phyloP scores from a whole-genome alignment of 441 rosid species.

The Eutrema salsugineum region DNA sequence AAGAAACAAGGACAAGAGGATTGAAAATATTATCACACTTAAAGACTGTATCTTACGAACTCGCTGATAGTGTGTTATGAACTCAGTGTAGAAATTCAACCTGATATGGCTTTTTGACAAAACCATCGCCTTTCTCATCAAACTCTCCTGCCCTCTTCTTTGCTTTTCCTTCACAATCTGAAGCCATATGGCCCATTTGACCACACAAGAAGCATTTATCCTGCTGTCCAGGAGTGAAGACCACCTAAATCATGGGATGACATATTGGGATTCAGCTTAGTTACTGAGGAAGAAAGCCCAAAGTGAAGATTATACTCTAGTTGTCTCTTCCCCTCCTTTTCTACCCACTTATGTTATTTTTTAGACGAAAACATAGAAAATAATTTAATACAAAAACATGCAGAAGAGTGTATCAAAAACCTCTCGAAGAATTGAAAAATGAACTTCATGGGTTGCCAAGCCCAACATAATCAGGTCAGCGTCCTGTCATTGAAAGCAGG shows the following conservation, averaged over 20 bases:
- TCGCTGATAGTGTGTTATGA: background rate
- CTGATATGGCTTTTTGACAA: constrained; percentile 90
- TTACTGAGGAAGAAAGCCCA: background rate
- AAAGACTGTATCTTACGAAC: background rate
- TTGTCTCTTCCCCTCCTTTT: background rate
- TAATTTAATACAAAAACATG: background rate
- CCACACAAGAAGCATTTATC: constrained; percentile 96
- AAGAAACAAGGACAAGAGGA: background rate
- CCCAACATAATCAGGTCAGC: constrained; percentile 98
- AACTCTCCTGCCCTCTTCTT: constrained; percentile 89
- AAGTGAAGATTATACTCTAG: background rate
- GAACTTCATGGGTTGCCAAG: constrained; percentile 95
- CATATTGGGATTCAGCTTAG: background rate
- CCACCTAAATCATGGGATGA: constrained; percentile 47
- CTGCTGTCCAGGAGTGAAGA: constrained; percentile 85
- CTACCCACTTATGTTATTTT: background rate
- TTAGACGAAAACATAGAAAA: background rate
- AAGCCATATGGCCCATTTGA: constrained; percentile 91
- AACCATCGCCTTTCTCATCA: constrained; percentile 85
- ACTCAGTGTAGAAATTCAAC: constrained; percentile 33
- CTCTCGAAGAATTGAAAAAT: constrained; percentile 98
- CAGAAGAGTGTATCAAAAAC: constrained; percentile 37
- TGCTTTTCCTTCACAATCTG: constrained; percentile 84
- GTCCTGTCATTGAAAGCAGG: constrained; percentile 54
- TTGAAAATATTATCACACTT: background rate